A percentile compares a stretch with the other conserved stretches of the same genome.
These are phyloP conservation scores for Endocladia muricata DNA, from an alignment of 31 red algal genomes.

Conservation along the genomic window DNA sequence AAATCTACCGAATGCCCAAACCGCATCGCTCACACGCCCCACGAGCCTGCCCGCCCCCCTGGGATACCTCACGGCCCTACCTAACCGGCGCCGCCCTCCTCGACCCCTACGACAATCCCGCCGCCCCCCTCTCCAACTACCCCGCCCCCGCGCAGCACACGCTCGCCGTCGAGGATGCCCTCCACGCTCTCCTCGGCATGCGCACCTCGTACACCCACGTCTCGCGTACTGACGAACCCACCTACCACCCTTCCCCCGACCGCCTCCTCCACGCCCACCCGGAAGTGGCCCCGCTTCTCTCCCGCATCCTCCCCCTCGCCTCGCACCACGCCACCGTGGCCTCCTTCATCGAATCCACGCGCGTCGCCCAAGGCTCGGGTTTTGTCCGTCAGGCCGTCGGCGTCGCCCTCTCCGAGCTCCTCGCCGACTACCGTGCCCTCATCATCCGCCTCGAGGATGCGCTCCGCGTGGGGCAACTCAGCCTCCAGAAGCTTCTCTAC, in stretches of 20 bases:
- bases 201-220: slow-evolving; percentile 8
- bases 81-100: slow-evolving; percentile 14
- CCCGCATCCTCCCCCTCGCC: slow-evolving; percentile 38
- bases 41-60: no score
- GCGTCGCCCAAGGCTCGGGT: slow-evolving; percentile 15
- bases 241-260: background rate
- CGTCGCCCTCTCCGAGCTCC: slow-evolving; percentile 27
- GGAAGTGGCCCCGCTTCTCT: slow-evolving; percentile 19
- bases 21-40: no score
- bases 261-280: slow-evolving; percentile 13
- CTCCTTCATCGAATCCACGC: slow-evolving; percentile 35
- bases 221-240: background rate
- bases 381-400: slow-evolving; percentile 42
- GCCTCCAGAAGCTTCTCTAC: slow-evolving; percentile 43
- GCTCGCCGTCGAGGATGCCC: slow-evolving; percentile 50
- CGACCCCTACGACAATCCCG: background rate
- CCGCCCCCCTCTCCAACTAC: background rate
- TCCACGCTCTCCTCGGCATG: slow-evolving; percentile 53
- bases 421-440: slow-evolving; percentile 32
- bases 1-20: no score
- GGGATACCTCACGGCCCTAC: slow-evolving; percentile 46
- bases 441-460: slow-evolving; percentile 40
- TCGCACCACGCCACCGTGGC: slow-evolving; percentile 25
- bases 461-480: background rate
- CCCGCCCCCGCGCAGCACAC: slow-evolving; percentile 19